Evolutionary conservation across 306 rosid species (phyloP).

Genomic region (Pterocarpus santalinus): DNA sequence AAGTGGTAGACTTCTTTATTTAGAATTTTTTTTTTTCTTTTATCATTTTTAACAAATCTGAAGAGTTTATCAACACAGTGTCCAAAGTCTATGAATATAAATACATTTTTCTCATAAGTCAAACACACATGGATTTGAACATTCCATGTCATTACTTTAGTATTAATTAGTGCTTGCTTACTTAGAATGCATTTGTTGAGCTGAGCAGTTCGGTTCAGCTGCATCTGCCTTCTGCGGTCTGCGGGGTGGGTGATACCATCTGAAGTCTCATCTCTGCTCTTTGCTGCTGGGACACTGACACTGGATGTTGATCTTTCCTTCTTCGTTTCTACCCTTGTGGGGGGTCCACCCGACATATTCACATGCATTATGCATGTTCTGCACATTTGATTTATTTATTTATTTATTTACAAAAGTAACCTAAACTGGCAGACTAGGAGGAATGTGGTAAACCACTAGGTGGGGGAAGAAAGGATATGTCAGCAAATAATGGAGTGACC

Average conservation of each 20-base stretch:
- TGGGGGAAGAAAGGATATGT: conserved; percentile 40
- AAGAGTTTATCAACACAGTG: too few species aligned
- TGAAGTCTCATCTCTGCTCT: conserved; percentile 50
- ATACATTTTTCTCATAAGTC: too few species aligned
- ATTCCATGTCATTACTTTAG: too few species aligned
- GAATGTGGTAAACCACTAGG: conserved; percentile 40
- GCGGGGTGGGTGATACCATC: conserved; percentile 43
- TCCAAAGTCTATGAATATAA: too few species aligned
- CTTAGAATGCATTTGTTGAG: neutral
- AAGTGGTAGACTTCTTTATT: too few species aligned
- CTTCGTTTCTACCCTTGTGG: neutral
- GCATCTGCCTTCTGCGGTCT: conserved; percentile 30
- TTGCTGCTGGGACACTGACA: conserved; percentile 50
- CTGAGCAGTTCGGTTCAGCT: conserved; percentile 10
- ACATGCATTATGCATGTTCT: conserved; percentile 40
- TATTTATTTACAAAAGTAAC: conserved; percentile 4
- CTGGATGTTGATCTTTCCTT: conserved; percentile 53
- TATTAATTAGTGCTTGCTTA: too few species aligned
- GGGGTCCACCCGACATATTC: conserved; percentile 67
- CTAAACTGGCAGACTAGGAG: neutral
- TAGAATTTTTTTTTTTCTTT: too few species aligned
- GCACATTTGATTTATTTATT: conserved; percentile 38
- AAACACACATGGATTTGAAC: too few species aligned
- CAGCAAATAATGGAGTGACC: conserved; percentile 35
- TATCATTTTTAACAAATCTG: too few species aligned